Evolutionary conservation across 257 asterid species (phyloP).

Genomic region (Perilla frutescens): DNA sequence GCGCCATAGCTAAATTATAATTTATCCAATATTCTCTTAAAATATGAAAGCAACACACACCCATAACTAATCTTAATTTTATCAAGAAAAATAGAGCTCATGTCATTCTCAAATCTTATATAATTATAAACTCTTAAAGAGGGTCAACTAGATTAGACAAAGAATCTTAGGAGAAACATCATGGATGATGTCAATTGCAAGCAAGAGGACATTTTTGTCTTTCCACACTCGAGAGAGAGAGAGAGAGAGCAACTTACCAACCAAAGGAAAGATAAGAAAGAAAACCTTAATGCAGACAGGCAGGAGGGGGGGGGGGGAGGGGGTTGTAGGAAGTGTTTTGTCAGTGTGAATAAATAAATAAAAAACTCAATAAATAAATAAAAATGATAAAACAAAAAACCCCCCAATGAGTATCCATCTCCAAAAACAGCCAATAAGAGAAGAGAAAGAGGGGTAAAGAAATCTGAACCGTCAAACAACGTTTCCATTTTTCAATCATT

Average conservation of each 20-base stretch:
- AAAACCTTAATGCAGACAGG: slow-evolving; percentile 34
- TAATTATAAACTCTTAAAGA: not conserved
- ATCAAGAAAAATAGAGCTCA: slow-evolving; percentile 1
- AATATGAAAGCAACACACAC: not conserved
- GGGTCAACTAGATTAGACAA: slow-evolving; percentile 33
- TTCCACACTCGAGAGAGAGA: not conserved
- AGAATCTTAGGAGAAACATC: slow-evolving; percentile 41
- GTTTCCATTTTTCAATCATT: slow-evolving; percentile 26
- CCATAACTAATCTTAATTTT: slow-evolving; percentile 26
- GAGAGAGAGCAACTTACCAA: not conserved
- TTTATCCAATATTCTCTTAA: not conserved
- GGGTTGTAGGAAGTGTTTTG: slow-evolving; percentile 19
- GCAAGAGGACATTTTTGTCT: slow-evolving; percentile 30
- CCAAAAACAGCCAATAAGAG: slow-evolving; percentile 23
- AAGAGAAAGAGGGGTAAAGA: not conserved
- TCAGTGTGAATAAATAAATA: slow-evolving; percentile 24
- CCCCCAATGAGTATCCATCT: no score
- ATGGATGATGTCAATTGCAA: slow-evolving; percentile 45
- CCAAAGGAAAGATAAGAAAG: not conserved
- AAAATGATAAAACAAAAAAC: no score
- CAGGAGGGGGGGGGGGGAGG: not conserved
- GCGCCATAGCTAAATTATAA: not conserved
- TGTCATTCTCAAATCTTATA: slow-evolving; percentile 28
- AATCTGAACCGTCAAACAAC: slow-evolving; percentile 49
- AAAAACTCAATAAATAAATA: not conserved